A percentile compares a stretch with the other conserved stretches of the same genome.
Evolutionary conservation across 139 green algal genomes (phyloP).

Genomic region (Trebouxia sp.): DNA sequence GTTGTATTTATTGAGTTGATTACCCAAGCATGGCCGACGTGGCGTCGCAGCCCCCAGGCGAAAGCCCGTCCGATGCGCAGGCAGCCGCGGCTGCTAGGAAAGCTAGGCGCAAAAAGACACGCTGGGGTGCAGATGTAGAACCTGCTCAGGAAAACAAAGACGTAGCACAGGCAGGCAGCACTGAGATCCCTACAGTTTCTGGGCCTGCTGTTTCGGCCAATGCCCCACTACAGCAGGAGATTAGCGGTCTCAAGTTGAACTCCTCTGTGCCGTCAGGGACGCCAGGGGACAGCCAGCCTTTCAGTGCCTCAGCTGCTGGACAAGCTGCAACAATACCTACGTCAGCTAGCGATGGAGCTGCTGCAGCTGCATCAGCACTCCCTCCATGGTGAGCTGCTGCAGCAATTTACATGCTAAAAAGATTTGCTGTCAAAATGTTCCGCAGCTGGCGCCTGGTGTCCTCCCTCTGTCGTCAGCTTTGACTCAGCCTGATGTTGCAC

Average conservation of each 20-base stretch:
- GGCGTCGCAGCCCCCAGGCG: neutral
- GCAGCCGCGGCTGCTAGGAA: slow-evolving; percentile 19
- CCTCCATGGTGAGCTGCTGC: neutral
- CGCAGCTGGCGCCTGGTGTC: too few species aligned
- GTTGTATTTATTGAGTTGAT: too few species aligned
- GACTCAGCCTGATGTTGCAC: too few species aligned
- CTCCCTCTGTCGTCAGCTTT: too few species aligned
- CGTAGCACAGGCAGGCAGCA: slow-evolving; percentile 20
- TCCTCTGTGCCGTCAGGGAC: slow-evolving; percentile 24
- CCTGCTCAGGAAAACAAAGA: neutral
- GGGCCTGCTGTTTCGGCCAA: slow-evolving; percentile 9
- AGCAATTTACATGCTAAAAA: too few species aligned
- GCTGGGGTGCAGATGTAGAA: slow-evolving; percentile 26
- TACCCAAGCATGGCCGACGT: slow-evolving; percentile 16
- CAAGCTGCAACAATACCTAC: neutral
- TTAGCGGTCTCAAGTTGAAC: slow-evolving; percentile 25
- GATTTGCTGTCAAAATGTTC: too few species aligned
- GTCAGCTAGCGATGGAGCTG: neutral
- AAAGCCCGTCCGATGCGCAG: neutral
- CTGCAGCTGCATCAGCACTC: neutral
- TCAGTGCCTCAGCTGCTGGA: neutral
- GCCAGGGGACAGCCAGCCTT: slow-evolving; percentile 8
- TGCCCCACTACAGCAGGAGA: slow-evolving; percentile 20
- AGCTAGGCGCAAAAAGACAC: slow-evolving; percentile 18
- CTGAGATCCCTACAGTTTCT: slow-evolving; percentile 26